Evolutionary conservation across 805 yeast genomes (phyloP).

Genomic region (Metschnikowia hibisci): DNA sequence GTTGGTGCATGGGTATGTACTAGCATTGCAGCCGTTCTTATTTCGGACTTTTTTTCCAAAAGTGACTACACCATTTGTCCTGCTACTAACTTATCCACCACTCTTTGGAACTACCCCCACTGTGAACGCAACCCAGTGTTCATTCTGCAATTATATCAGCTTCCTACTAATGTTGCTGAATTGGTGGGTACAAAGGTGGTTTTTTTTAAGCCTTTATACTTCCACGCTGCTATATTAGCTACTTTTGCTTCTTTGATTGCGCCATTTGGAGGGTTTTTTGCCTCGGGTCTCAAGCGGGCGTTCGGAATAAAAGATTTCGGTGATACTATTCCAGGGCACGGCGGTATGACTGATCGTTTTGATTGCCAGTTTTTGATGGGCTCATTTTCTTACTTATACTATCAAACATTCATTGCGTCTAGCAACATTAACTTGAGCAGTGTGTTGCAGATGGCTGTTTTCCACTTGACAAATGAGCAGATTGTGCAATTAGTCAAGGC

Average conservation of each 20-base stretch:
- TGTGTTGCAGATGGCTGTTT: constrained; percentile 69
- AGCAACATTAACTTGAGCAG: constrained; percentile 69
- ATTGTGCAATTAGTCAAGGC: constrained; percentile 58
- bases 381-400: constrained; percentile 85
- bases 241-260: constrained; percentile 96
- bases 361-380: constrained; percentile 99
- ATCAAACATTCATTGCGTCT: constrained; percentile 83
- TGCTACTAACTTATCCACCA: constrained; percentile 60
- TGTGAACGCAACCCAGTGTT: constrained; percentile 92
- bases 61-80: constrained; percentile 86
- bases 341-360: constrained; percentile 95
- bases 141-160: constrained; percentile 67
- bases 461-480: constrained; percentile 64
- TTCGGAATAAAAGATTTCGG: constrained; percentile 97
- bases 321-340: constrained; percentile 98
- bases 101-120: constrained; percentile 55
- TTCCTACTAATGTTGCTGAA: constrained; percentile 66
- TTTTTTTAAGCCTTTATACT: constrained; percentile 78
- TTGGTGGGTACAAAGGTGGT: constrained; percentile 44
- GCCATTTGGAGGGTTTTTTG: constrained; percentile 98
- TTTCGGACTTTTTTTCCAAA: constrained; percentile 61
- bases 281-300: constrained; percentile 95
- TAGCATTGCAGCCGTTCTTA: constrained; percentile 61
- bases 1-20: constrained; percentile 98
- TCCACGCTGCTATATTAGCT: constrained; percentile 82